Evolutionary conservation across 768 basidiomycete species (phyloP).

Genomic region (Russula sp.): DNA sequence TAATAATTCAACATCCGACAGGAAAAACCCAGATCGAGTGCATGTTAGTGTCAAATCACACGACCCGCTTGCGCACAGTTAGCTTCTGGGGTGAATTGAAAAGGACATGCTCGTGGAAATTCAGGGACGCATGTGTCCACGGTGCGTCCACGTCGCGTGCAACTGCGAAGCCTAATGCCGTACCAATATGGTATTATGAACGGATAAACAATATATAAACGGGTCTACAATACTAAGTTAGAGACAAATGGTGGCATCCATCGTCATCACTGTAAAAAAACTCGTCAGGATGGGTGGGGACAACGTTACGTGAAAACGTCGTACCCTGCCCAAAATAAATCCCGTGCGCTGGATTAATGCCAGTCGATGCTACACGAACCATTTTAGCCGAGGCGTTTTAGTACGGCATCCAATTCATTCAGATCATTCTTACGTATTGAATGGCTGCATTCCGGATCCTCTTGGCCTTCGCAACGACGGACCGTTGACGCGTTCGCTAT

Average conservation of each 20-base stretch:
- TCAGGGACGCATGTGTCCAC: too few relatives aligned
- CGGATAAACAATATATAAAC: too few relatives aligned
- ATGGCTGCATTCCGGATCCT: constrained; percentile 44
- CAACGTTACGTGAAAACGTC: not conserved
- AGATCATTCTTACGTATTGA: constrained; percentile 37
- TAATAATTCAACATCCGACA: too few relatives aligned
- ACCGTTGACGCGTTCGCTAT: constrained; percentile 32
- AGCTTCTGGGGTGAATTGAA: too few relatives aligned
- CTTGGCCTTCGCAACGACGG: constrained; percentile 38
- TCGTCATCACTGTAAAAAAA: constrained; percentile 13
- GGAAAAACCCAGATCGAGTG: not conserved
- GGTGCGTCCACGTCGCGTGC: too few relatives aligned
- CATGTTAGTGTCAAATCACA: too few relatives aligned
- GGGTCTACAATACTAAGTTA: not conserved
- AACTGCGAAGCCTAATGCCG: too few relatives aligned
- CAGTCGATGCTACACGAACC: constrained; percentile 36
- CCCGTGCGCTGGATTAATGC: constrained; percentile 43
- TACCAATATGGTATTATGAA: too few relatives aligned
- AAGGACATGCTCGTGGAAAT: too few relatives aligned
- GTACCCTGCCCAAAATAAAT: constrained; percentile 43
- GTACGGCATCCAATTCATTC: not conserved
- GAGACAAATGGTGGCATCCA: constrained; percentile 21
- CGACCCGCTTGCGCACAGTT: too few relatives aligned
- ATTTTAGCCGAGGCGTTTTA: not conserved
- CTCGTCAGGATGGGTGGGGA: not conserved